A percentile compares a stretch with the other conserved stretches of the same genome.
These are phyloP conservation scores for Firmiana major DNA, from an alignment of 345 rosid species.

Conservation along the genomic window DNA sequence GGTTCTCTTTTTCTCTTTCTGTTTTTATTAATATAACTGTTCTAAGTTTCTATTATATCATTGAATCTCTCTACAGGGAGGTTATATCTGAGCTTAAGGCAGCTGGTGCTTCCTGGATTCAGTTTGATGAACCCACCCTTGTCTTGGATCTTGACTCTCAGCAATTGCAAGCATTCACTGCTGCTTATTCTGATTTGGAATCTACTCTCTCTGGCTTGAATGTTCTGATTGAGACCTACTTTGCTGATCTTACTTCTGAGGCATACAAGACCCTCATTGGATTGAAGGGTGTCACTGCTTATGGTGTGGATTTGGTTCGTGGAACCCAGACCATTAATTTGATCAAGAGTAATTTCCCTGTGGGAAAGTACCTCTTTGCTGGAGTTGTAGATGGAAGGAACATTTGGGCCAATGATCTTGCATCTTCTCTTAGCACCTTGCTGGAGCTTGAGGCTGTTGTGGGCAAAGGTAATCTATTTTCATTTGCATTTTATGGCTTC, in stretches of 20 bases:
- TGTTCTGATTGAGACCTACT: slow-evolving; percentile 88
- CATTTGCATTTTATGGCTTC: background rate
- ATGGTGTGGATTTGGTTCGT: slow-evolving; percentile 86
- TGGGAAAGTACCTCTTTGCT: slow-evolving; percentile 86
- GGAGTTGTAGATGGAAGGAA: slow-evolving; percentile 98
- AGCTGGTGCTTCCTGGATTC: slow-evolving; percentile 96
- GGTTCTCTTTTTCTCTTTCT: background rate
- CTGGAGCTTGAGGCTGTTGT: slow-evolving; percentile 63
- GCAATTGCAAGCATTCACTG: slow-evolving; percentile 75
- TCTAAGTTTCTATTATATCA: slow-evolving; percentile 23
- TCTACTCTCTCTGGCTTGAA: slow-evolving; percentile 76
- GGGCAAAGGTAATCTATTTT: slow-evolving; percentile 64
- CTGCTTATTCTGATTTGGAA: slow-evolving; percentile 75
- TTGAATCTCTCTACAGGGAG: slow-evolving; percentile 52
- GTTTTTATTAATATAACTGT: background rate
- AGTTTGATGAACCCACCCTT: slow-evolving; percentile 88
- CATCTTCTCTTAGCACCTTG: slow-evolving; percentile 65
- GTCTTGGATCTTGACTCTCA: slow-evolving; percentile 87
- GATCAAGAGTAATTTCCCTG: slow-evolving; percentile 75
- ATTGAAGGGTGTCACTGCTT: slow-evolving; percentile 82
- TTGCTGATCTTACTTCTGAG: slow-evolving; percentile 84
- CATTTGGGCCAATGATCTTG: slow-evolving; percentile 97
- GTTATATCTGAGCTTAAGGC: slow-evolving; percentile 84
- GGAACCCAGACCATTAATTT: slow-evolving; percentile 78
- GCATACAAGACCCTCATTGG: slow-evolving; percentile 75